These are phyloP conservation scores for Solanum tarijense DNA, from an alignment of 257 asterid genomes.

Conservation along the genomic window DNA sequence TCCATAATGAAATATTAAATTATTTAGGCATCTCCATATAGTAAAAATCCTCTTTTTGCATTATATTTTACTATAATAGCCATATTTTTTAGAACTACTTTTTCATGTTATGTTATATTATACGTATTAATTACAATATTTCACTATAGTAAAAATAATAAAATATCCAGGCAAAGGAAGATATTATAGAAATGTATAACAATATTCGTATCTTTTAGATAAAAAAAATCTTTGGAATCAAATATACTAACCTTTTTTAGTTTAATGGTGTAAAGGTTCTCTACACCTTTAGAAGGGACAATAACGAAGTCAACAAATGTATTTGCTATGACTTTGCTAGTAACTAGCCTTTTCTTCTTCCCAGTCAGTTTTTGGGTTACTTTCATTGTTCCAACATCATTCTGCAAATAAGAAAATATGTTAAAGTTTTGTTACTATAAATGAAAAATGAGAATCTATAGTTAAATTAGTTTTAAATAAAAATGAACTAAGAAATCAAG, in stretches of 20 bases:
- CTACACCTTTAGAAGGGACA: background rate
- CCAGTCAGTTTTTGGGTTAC: background rate
- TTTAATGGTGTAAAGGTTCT: background rate
- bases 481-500: no score
- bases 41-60: background rate
- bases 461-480: background rate
- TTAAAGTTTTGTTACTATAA: background rate
- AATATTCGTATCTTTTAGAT: no score
- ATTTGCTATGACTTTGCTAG: background rate
- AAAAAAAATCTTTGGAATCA: no score
- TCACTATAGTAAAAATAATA: no score
- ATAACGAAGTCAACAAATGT: background rate
- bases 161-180: background rate
- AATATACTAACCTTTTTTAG: background rate
- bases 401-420: no score
- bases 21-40: background rate
- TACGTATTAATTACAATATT: no score
- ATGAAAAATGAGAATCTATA: background rate
- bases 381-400: no score
- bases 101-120: no score
- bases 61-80: background rate
- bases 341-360: background rate
- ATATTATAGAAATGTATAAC: no score
- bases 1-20: background rate
- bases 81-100: background rate